phyloP scores from a whole-genome alignment of 2,329 filamentous ascomycete species.

The Leptosphaerulina australis region DNA sequence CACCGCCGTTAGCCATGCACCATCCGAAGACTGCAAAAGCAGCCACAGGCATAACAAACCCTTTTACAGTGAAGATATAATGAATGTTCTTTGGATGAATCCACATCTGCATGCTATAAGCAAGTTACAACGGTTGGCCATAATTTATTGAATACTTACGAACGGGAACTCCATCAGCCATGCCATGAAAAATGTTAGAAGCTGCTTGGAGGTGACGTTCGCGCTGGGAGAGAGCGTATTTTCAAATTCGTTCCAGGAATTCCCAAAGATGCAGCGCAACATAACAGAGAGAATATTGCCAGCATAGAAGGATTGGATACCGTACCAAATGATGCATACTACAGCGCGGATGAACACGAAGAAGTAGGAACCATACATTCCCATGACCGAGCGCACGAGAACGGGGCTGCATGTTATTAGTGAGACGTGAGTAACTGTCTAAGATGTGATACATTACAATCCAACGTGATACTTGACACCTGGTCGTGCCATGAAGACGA shows the following conservation, averaged over 20 bases:
- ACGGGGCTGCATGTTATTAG: constrained; percentile 21
- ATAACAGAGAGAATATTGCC: constrained; percentile 45
- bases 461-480: constrained; percentile 34
- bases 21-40: constrained; percentile 46
- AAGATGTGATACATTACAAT: constrained; percentile 3
- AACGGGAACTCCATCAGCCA: constrained; percentile 44
- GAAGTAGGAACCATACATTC: constrained; percentile 48
- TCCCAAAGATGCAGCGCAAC: constrained; percentile 50
- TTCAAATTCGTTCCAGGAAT: constrained; percentile 43
- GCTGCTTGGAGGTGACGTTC: constrained; percentile 42
- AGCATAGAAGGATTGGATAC: constrained; percentile 36
- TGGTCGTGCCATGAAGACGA: constrained; percentile 32
- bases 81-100: constrained; percentile 43
- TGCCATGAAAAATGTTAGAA: constrained; percentile 42
- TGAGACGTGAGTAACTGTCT: not conserved
- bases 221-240: constrained; percentile 38
- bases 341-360: constrained; percentile 49
- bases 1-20: constrained; percentile 45
- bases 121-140: not conserved
- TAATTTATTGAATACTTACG: constrained; percentile 3
- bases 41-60: constrained; percentile 43
- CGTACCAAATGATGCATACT: constrained; percentile 50
- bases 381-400: constrained; percentile 30
- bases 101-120: constrained; percentile 24
- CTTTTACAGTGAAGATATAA: constrained; percentile 34